Evolutionary conservation across 2,329 filamentous ascomycete genomes (phyloP), one percentile per base, ranked within the genome.

Genomic region (Graphiopsis chlorocephala): DNA sequence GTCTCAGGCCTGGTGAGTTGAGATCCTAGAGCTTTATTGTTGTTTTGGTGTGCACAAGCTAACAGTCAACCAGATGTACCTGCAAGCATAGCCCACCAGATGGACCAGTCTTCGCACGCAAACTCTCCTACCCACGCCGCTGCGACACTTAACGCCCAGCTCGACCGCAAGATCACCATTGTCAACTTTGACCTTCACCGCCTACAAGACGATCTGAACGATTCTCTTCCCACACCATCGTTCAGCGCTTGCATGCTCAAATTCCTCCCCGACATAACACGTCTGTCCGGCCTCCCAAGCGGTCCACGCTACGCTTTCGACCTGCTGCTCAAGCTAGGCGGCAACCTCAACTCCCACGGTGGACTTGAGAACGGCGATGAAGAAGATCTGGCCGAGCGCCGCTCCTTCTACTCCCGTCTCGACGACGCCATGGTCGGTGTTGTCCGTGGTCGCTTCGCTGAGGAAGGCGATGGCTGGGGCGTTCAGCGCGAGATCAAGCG

Each of bases 161-260:
- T 85, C 66, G 82, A 85, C 73, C 82, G 82, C 78, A 84, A 84
- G 70, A 85, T 85, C 75, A 84, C 82, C 42, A 84, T 85, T 63
- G 82, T 85, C 63, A 84, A 85, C 76, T 84, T 84, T 72, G 82
- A 84, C 71, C 81, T 85, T 3, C 82, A 85, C 76, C 81, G 82
- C 60, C 78, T 85, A 55, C 82, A 84, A 72, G 82, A 85, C 73
- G 82, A 83, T 69, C 78, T 84, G 68, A 84, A 84, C 74, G 81
- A 84, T 71, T 81, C 80, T 61, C 82, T 84, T 60, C 82, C 81
- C 23, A 80, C 80, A 5, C 78, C 82, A 4, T 82, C 83, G 68
- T 84, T 85, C 73, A 80, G 80, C 61, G 80, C 80, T 15, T 82
- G 82, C 69, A 84, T 84, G 81, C 77, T 83, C 67, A 84, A 84